Evolutionary conservation across 495 filamentous ascomycete species (phyloP).

Genomic region (Elasticomyces elasticus): DNA sequence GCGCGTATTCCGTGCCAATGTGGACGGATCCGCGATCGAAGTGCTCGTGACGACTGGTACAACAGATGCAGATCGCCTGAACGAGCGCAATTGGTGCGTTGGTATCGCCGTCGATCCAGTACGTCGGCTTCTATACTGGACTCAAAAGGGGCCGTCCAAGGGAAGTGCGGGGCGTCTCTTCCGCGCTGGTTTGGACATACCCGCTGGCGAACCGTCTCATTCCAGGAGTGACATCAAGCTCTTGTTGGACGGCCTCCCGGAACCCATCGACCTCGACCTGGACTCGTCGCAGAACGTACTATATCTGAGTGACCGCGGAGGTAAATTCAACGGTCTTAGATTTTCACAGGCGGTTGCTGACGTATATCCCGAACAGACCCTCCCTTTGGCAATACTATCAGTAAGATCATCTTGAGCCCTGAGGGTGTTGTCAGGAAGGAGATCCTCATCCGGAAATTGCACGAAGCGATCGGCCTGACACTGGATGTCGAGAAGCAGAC

Average conservation of each 20-base stretch:
- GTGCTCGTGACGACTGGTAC: slow-evolving; percentile 34
- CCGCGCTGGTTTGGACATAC: slow-evolving; percentile 35
- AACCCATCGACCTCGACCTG: slow-evolving; percentile 47
- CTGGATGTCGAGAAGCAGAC: background rate
- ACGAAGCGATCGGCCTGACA: slow-evolving; percentile 1
- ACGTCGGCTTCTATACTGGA: slow-evolving; percentile 44
- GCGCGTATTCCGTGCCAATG: slow-evolving; percentile 37
- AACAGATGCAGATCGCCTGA: slow-evolving; percentile 8
- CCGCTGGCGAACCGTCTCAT: slow-evolving; percentile 24
- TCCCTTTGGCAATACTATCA: slow-evolving; percentile 40
- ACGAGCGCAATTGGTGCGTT: slow-evolving; percentile 41
- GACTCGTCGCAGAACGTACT: slow-evolving; percentile 33
- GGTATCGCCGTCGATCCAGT: slow-evolving; percentile 35
- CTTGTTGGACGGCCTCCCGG: slow-evolving; percentile 37
- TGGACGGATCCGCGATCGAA: slow-evolving; percentile 40
- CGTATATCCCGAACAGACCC: slow-evolving; percentile 31
- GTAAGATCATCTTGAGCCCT: slow-evolving; percentile 15
- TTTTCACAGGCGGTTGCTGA: too few relatives aligned
- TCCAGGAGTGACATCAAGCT: slow-evolving; percentile 36
- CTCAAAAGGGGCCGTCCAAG: slow-evolving; percentile 47
- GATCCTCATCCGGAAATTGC: background rate
- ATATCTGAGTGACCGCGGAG: slow-evolving; percentile 48
- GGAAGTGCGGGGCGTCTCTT: slow-evolving; percentile 39
- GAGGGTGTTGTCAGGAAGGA: background rate
- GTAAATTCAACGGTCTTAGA: background rate